Evolutionary conservation across 2,329 filamentous ascomycete species (phyloP).

Genomic region (Colletotrichum sublineola): DNA sequence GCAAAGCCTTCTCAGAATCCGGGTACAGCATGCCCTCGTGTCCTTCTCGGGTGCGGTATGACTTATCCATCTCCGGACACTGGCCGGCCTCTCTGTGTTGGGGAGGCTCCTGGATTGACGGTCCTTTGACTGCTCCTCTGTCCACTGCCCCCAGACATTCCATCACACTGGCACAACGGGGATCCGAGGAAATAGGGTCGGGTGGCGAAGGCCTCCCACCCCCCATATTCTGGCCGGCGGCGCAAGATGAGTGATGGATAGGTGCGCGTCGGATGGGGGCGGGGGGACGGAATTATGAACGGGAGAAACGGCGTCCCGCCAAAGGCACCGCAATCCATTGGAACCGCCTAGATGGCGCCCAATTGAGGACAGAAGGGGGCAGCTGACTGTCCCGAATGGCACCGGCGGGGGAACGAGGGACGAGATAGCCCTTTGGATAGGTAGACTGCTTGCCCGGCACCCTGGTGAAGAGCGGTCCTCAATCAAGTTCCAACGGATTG

Average conservation of each 20-base stretch:
- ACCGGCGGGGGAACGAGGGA: constrained; percentile 25
- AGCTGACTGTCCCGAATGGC: constrained; percentile 40
- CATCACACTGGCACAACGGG: constrained; percentile 8
- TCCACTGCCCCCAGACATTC: constrained; percentile 16
- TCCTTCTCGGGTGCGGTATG: constrained; percentile 22
- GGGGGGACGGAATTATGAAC: constrained; percentile 1
- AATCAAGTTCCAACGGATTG: background rate
- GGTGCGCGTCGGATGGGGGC: constrained; percentile 18
- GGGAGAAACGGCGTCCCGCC: constrained; percentile 30
- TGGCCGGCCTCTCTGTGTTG: constrained; percentile 25
- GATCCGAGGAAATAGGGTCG: constrained; percentile 14
- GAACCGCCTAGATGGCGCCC: constrained; percentile 37
- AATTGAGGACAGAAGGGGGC: constrained; percentile 15
- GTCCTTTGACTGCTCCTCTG: constrained; percentile 17
- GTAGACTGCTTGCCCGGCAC: constrained; percentile 14
- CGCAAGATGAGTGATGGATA: constrained; percentile 9
- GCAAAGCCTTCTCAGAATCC: constrained; percentile 6
- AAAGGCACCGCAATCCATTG: constrained; percentile 34
- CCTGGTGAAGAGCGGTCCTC: constrained; percentile 11
- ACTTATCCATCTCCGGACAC: constrained; percentile 29
- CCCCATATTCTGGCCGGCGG: constrained; percentile 16
- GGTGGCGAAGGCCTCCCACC: constrained; percentile 21
- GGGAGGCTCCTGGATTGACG: constrained; percentile 7
- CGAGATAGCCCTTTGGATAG: constrained; percentile 10
- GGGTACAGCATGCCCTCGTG: constrained; percentile 18